A percentile compares a stretch with the other conserved stretches of the same genome.
phyloP scores from a whole-genome alignment of 2,329 filamentous ascomycete species.

The Epicoccum sorghinum region DNA sequence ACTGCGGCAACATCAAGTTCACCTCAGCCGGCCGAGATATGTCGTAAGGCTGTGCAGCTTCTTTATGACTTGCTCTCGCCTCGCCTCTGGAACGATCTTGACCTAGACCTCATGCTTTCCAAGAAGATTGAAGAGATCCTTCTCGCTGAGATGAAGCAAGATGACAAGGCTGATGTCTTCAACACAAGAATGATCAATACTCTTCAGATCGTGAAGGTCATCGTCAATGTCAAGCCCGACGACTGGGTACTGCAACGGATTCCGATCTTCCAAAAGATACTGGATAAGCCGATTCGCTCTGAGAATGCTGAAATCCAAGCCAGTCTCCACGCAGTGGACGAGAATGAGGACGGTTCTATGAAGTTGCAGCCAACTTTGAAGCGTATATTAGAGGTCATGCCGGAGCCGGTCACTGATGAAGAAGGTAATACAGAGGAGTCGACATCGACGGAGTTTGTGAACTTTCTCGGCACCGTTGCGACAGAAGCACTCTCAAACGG shows the following conservation, averaged over 20 bases:
- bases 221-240: constrained; percentile 84
- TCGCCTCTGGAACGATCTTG: constrained; percentile 88
- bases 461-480: constrained; percentile 81
- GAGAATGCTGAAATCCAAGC: constrained; percentile 94
- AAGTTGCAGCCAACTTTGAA: constrained; percentile 75
- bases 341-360: constrained; percentile 67
- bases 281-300: constrained; percentile 87
- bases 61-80: constrained; percentile 85
- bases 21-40: constrained; percentile 73
- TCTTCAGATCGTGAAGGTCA: constrained; percentile 86
- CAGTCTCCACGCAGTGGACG: constrained; percentile 78
- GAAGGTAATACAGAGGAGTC: constrained; percentile 77
- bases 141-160: constrained; percentile 67
- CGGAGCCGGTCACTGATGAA: constrained; percentile 81
- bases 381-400: constrained; percentile 86
- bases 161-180: constrained; percentile 69
- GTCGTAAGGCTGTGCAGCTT: constrained; percentile 81
- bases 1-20: constrained; percentile 41
- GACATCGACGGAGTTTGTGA: constrained; percentile 84
- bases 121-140: constrained; percentile 88
- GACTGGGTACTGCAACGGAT: constrained; percentile 89
- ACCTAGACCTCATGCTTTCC: constrained; percentile 81
- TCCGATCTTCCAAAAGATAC: constrained; percentile 78
- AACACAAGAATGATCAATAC: constrained; percentile 90
- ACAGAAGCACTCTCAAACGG: constrained; percentile 83